These are phyloP conservation scores for Pseudogymnoascus sp. DNA, from an alignment of 2,329 filamentous ascomycete genomes.

Conservation along the genomic window DNA sequence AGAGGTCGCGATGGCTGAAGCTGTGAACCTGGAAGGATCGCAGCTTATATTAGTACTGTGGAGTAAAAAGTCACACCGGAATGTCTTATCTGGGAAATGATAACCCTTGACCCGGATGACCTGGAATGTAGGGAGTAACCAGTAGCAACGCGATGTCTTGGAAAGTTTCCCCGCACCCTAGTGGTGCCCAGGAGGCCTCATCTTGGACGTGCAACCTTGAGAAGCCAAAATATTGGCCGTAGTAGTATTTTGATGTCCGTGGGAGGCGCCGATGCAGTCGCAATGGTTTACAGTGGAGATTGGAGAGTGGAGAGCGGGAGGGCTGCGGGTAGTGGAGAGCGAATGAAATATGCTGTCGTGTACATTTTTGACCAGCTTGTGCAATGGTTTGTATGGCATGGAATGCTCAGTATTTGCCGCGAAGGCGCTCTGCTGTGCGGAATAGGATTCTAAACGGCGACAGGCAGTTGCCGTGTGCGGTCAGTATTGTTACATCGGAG, in stretches of 20 bases:
- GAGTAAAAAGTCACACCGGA: background rate
- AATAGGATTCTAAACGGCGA: background rate
- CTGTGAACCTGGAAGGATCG: background rate
- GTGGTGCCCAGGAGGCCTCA: background rate
- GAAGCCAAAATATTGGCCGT: background rate
- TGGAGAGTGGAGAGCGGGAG: background rate
- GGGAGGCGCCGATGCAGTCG: background rate
- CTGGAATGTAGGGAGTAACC: background rate
- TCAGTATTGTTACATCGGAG: background rate
- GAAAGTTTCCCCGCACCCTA: background rate
- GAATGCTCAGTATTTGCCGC: background rate
- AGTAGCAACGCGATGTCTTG: conserved; percentile 4
- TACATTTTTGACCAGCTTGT: background rate
- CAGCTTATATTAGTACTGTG: conserved; percentile 7
- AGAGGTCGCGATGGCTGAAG: background rate
- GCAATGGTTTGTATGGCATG: background rate
- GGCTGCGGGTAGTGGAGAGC: background rate
- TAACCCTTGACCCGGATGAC: background rate
- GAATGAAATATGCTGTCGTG: background rate
- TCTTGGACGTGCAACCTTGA: conserved; percentile 1
- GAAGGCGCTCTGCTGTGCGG: background rate
- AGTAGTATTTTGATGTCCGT: background rate
- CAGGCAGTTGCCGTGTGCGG: background rate
- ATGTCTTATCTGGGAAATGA: conserved; percentile 8
- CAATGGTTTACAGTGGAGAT: background rate